Percentiles rank a stretch among this genome's conserved stretches.
These are phyloP conservation scores for Avena eriantha DNA, from an alignment of 176 grass and related monocot genomes.

Conservation along the genomic window DNA sequence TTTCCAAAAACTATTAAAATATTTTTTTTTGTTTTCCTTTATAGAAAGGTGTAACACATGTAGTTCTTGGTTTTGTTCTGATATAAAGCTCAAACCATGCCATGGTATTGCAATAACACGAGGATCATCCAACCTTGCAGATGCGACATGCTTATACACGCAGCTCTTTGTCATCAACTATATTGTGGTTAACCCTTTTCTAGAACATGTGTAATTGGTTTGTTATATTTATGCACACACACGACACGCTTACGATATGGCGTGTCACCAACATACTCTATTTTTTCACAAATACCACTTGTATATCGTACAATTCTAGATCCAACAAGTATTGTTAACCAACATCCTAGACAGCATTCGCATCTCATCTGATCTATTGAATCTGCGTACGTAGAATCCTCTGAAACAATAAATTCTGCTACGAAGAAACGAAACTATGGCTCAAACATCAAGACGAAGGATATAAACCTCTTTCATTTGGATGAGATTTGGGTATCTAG, in stretches of 20 bases:
- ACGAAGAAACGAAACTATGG: not conserved
- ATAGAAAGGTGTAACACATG: no score
- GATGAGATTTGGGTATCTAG: not conserved
- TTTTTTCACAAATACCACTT: not conserved
- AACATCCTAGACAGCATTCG: not conserved
- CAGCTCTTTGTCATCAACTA: no score
- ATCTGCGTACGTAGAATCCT: no score
- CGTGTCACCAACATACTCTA: no score
- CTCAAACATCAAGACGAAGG: not conserved
- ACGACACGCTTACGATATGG: not conserved
- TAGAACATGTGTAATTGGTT: no score
- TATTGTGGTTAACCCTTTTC: no score
- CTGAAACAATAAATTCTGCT: no score
- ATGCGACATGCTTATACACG: no score
- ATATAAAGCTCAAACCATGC: not conserved
- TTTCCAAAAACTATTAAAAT: not conserved
- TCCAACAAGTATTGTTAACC: conserved; percentile 5
- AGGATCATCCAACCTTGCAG: no score
- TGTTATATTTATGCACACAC: not conserved
- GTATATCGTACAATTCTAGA: not conserved
- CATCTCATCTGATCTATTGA: no score
- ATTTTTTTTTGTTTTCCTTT: not conserved
- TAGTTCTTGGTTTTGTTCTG: no score
- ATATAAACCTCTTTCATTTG: not conserved
- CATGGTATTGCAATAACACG: no score